Conservation (phyloP, 2,329 filamentous ascomycete species). For the Truncatella angustata region DNA sequence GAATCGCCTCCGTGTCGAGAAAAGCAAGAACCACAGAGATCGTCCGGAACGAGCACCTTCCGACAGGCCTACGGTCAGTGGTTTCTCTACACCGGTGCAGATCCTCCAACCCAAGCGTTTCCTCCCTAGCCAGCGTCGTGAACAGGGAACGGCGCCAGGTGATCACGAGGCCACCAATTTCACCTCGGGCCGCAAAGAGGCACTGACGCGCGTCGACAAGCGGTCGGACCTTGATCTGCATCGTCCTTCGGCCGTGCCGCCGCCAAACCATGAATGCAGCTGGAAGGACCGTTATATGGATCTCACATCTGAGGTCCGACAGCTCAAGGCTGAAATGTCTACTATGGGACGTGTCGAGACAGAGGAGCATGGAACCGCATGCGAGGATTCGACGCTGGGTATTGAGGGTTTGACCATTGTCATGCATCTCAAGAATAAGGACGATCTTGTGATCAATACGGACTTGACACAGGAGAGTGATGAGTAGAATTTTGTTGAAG, state of each 20-base stretch:
- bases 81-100: conserved; percentile 10
- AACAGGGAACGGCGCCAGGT: background rate
- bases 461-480: conserved; percentile 32
- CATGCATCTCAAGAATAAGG: conserved; percentile 46
- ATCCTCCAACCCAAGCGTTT: conserved; percentile 13
- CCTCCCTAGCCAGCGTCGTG: background rate
- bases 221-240: conserved; percentile 24
- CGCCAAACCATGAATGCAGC: conserved; percentile 38
- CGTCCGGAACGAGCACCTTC: background rate
- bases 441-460: conserved; percentile 52
- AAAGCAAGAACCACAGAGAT: background rate
- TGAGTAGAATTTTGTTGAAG: too few relatives aligned
- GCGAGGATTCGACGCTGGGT: conserved; percentile 35
- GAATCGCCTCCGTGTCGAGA: conserved; percentile 1
- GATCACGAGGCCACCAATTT: conserved; percentile 1
- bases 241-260: conserved; percentile 32
- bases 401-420: conserved; percentile 51
- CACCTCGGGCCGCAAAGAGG: background rate
- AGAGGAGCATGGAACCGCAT: background rate
- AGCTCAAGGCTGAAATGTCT: conserved; percentile 38
- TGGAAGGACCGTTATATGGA: conserved; percentile 42
- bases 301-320: conserved; percentile 39
- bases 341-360: conserved; percentile 10
- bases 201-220: background rate
- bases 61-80: background rate